Conservation (phyloP, 2,329 filamentous ascomycete species). For the Septoria petroselini region DNA sequence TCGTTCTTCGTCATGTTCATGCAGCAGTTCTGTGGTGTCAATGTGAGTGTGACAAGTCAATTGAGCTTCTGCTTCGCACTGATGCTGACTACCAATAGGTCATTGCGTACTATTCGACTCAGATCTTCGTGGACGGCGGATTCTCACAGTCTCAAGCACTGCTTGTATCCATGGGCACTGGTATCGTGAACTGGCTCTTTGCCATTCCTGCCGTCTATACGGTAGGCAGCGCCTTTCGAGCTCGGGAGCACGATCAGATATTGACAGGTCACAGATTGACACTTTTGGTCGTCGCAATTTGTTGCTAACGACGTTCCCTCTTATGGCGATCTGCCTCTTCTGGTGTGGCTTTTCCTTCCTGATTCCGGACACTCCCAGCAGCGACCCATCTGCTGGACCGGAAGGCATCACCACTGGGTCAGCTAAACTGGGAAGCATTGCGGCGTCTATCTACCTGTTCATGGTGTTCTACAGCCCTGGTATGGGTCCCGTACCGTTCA, state of each 20-base stretch:
- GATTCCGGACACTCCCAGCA: constrained; percentile 30
- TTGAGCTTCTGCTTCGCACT: not conserved
- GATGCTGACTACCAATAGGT: constrained; percentile 20
- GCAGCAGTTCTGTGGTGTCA: constrained; percentile 33
- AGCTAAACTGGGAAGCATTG: constrained; percentile 40
- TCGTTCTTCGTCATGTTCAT: constrained; percentile 38
- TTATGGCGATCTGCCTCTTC: constrained; percentile 49
- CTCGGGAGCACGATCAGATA: not conserved
- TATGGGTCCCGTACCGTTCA: constrained; percentile 48
- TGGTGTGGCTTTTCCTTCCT: constrained; percentile 46
- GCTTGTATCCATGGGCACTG: constrained; percentile 35
- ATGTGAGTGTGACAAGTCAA: not conserved
- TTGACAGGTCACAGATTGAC: constrained; percentile 42
- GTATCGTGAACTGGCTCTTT: constrained; percentile 28
- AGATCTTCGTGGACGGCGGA: constrained; percentile 31
- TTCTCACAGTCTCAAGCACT: constrained; percentile 30
- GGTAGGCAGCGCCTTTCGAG: constrained; percentile 19
- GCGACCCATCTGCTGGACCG: constrained; percentile 4
- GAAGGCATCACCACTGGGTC: constrained; percentile 14
- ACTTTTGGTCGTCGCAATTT: constrained; percentile 46
- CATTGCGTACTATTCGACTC: constrained; percentile 36
- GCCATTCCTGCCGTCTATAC: constrained; percentile 24
- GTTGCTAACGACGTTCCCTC: constrained; percentile 45
- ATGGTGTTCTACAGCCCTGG: constrained; percentile 39
- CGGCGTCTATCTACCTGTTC: constrained; percentile 38